Evolutionary conservation across 2,329 filamentous ascomycete species (phyloP), one percentile per base, ranked within the genome.

Genomic region (Fusarium mundagurra): DNA sequence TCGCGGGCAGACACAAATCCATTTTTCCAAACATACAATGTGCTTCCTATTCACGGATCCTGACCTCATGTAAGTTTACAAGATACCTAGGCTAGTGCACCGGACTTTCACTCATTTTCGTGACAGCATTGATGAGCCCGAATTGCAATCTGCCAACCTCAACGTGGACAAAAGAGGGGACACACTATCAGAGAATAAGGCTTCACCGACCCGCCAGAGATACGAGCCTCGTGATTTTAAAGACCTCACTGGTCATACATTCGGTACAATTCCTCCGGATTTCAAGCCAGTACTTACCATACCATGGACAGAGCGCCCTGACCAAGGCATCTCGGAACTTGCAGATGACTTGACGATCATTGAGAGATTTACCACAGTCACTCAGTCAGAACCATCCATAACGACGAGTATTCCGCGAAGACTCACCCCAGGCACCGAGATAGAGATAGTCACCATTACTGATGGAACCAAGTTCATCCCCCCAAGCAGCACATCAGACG

Each of bases 21-120:
- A 16, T 24, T 22, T 27, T 12, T 6, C n/a, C 29, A 58, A 38
- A 20, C 9, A 13, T 11, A 59, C 10, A 22, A 44, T 43, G 51
- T n/a, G 16, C 17, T 20, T 38, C 9, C 6, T 29, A 22, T 16
- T 62, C 24, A n/a, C 24, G 10, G 5, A 33, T 3, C 20, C n/a
- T 33, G 3, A 27, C 14, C 27, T 20, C 8, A 16, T 22, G 39
- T 24, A 45, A 44, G 38, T 59, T 14, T 13, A 8, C 12, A 16
- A 9, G 16, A 12, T 3, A 16, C 5, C 4, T 27, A 9, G 6
- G 6, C 7, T 12, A 4, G 3, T 14, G 5, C 3, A 6, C 20
- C 4, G 13, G 33, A 20, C 4, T 17, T 29, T 6, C 1, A 24
- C 50, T 58, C 6, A 59, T 12, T 36, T 11, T 14, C 14, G 20